Evolutionary conservation across 306 rosid species (phyloP), one percentile per base, ranked within the genome.

Genomic region (Rosa chinensis): DNA sequence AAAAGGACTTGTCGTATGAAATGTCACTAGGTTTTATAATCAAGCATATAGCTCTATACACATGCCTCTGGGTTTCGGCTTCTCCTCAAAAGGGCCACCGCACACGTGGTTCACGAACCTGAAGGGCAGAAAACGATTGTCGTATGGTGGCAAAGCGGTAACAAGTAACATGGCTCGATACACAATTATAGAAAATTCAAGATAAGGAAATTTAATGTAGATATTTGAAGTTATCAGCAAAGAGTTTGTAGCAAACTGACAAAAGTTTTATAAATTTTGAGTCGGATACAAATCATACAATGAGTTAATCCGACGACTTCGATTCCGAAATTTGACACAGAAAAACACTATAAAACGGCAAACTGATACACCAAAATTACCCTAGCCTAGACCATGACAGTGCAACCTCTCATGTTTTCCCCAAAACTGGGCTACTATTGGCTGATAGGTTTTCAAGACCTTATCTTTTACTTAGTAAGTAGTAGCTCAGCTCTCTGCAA

Each of bases 101-200:
- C 75, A 80, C 89, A 85, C 86, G 85, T 85, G 93, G 84, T 83
- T 84, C 78, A 55, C 49, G 66, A 72, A 77, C 83, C 23, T 44
- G 35, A 25, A 52, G 14, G 13, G 14, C 49, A 45, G 18, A 74
- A 10, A 35, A 25, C 17, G 56, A 6, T 56, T 81, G 74, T 79
- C 49, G 10, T 78, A 32, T 39, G 56, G 50, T 62, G 42, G 18
- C 28, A 62, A 28, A 28, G 28, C n/a, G 32, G 73, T 39, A 68
- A 63, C 69, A 63, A 32, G 25, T 69, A 23, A 45, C 75, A 59
- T 73, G 83, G 73, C 55, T 76, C 74, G 16, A 52, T 18, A 11
- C 47, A 56, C 25, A 71, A 72, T 79, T 67, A 55, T 44, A 84
- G 43, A 66, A 5, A 11, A 13, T 23, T 39, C 78, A n/a, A 28